Evolutionary conservation across 2,329 filamentous ascomycete species (phyloP).

Genomic region (Microcera coccophila): DNA sequence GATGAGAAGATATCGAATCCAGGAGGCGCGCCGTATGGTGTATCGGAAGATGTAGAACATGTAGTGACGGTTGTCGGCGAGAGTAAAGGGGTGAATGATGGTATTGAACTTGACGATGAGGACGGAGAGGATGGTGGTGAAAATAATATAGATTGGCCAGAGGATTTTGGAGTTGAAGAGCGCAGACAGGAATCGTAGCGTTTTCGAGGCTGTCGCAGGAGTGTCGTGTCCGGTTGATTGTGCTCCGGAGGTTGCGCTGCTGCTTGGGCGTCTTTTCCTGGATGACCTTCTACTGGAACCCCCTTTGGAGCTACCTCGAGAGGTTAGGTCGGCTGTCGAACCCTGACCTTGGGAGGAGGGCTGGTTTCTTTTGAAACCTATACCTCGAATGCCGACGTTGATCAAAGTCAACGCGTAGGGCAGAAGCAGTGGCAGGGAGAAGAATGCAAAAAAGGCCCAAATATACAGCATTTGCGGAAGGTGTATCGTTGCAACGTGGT

Average conservation of each 20-base stretch:
- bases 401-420: conserved; percentile 43
- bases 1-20: conserved; percentile 63
- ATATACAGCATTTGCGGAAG: conserved; percentile 92
- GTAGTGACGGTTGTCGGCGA: conserved; percentile 96
- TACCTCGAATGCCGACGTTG: conserved; percentile 11
- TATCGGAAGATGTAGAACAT: conserved; percentile 94
- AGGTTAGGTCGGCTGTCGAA: background rate
- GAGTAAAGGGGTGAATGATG: conserved; percentile 88
- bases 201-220: conserved; percentile 6
- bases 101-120: conserved; percentile 75
- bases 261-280: background rate
- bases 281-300: no score
- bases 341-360: background rate
- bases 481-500: conserved; percentile 86
- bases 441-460: conserved; percentile 86
- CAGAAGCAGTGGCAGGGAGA: conserved; percentile 74
- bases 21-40: conserved; percentile 63
- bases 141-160: conserved; percentile 34
- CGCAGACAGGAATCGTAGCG: conserved; percentile 6
- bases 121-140: conserved; percentile 36
- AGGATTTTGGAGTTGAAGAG: conserved; percentile 35
- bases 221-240: background rate
- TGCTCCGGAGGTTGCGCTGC: background rate
- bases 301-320: no score
- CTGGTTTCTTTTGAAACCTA: background rate